Conservation (phyloP, 2,329 filamentous ascomycete species). For the Sodiomyces alkalinus region DNA sequence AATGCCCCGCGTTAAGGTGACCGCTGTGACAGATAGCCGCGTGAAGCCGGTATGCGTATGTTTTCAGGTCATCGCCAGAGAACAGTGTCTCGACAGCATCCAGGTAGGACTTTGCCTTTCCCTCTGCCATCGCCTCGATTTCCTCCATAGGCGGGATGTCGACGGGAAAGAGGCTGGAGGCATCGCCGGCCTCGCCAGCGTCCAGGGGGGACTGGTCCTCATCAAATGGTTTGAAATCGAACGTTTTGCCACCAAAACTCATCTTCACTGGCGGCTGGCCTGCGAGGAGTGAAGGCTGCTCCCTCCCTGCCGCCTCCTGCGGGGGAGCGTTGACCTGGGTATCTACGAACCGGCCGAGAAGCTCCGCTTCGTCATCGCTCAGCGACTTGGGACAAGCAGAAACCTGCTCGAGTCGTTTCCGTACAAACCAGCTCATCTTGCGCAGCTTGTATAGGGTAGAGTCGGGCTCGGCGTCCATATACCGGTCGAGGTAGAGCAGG, state of each 20-base stretch:
- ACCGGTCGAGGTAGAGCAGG: conserved; percentile 74
- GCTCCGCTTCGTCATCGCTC: conserved; percentile 6
- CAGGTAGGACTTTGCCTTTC: conserved; percentile 20
- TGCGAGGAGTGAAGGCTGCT: conserved; percentile 2
- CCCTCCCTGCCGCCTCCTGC: neutral
- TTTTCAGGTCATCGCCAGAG: conserved; percentile 40
- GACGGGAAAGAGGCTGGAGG: no score
- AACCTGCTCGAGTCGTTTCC: conserved; percentile 43
- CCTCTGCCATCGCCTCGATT: conserved; percentile 28
- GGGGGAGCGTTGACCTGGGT: conserved; percentile 1
- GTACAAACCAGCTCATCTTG: conserved; percentile 60
- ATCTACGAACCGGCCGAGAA: conserved; percentile 2
- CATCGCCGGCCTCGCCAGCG: no score
- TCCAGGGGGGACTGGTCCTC: neutral
- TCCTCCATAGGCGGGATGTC: conserved; percentile 1
- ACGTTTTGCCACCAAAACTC: conserved; percentile 3
- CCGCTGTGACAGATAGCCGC: conserved; percentile 88
- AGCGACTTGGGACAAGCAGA: conserved; percentile 1
- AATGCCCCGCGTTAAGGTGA: conserved; percentile 63
- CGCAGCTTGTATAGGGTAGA: conserved; percentile 48
- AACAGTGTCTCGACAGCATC: conserved; percentile 35
- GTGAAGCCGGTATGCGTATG: conserved; percentile 67
- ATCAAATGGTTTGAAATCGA: neutral
- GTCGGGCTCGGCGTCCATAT: conserved; percentile 53
- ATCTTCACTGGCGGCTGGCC: conserved; percentile 4